Evolutionary conservation across 306 rosid genomes (phyloP).

Genomic region (barrel medic (Medicago truncatula)): DNA sequence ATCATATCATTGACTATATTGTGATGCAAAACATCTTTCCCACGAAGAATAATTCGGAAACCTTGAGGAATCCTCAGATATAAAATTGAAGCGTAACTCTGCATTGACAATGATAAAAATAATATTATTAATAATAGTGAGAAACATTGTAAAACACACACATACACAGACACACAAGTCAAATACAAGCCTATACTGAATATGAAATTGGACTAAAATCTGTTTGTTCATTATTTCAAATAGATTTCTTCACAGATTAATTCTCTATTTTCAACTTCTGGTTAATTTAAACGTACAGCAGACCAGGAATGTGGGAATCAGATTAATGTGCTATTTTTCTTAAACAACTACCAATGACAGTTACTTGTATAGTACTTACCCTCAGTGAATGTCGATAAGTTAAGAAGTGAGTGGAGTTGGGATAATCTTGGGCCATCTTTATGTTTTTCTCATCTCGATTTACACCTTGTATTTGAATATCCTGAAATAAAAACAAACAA

Average conservation of each 20-base stretch:
- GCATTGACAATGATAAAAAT: constrained; percentile 37
- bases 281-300: constrained; percentile 2
- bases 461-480: constrained; percentile 94
- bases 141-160: neutral
- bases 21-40: constrained; percentile 86
- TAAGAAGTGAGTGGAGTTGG: constrained; percentile 88
- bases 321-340: constrained; percentile 13
- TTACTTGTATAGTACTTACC: constrained; percentile 51
- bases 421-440: constrained; percentile 82
- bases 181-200: constrained; percentile 24
- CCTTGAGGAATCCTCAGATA: constrained; percentile 87
- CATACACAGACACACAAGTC: neutral
- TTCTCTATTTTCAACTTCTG: constrained; percentile 4
- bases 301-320: neutral
- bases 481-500: constrained; percentile 54
- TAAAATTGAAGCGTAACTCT: constrained; percentile 91
- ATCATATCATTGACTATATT: constrained; percentile 99
- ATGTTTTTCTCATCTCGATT: constrained; percentile 93
- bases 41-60: constrained; percentile 90
- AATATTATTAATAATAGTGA: constrained; percentile 32
- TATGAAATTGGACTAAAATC: neutral
- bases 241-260: neutral
- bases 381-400: constrained; percentile 92
- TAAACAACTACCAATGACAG: neutral
- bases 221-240: neutral